Evolutionary conservation across 148 eudicot species (phyloP), one percentile per base, ranked within the genome.

Genomic region (Hydrangea macrophylla): DNA sequence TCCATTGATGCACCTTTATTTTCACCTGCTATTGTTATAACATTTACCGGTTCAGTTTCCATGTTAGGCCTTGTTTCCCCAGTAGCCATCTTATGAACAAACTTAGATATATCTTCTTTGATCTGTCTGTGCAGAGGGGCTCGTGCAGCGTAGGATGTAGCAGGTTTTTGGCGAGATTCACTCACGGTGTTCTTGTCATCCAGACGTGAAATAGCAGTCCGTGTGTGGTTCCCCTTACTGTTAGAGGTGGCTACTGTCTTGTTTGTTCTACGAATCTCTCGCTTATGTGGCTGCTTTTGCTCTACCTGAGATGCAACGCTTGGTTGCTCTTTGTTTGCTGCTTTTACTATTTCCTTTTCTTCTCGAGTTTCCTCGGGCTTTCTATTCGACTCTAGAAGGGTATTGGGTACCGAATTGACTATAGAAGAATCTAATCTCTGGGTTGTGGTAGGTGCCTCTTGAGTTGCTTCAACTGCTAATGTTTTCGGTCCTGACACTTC

Each of bases 1-100:
- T 78, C 80, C 96, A 90, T 86, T 32, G 75, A 64, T 30, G 98
- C 98, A 55, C 96, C 98, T 70, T 76, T 81, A 61, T 90, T 92
- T 71, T 90, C 92, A 44, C 96, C 98, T 20, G 85, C 79, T 15
- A 92, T 79, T n/a, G 88, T 90, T 36, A 90, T 79, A 7, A 90
- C 81, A 31, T 72, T 78, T 2, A 74, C 57, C 58, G 77, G 78
- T 51, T 63, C 81, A 18, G 78, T 88, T 22, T 75, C 66, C 37
- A 65, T n/a, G 33, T 60, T 44, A 9, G 71, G 58, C 70, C 81
- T 82, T 40, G 76, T 68, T n/a, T 65, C 72, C 27, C 73, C 67
- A 30, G 66, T 40, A 54, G 86, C 76, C 60, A 71, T 79, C 72
- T 73, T 76, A 33, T 76, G 73, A 33, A 70, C 63, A 62, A 84